phyloP scores from a whole-genome alignment of 306 rosid species.

The Prunus fruticosa region DNA sequence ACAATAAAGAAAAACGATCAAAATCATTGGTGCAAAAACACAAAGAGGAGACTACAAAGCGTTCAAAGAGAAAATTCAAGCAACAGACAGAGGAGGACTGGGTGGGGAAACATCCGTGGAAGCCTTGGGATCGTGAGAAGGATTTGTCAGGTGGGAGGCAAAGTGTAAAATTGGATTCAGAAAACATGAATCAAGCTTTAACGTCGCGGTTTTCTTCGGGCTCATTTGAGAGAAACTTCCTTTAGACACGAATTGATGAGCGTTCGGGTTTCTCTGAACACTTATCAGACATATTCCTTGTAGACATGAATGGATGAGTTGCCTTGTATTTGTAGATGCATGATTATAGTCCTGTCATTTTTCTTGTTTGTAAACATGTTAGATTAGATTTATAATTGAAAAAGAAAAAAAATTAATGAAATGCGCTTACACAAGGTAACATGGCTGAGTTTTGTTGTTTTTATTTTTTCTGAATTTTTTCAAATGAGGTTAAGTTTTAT shows the following conservation, averaged over 20 bases:
- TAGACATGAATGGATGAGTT: slow-evolving; percentile 19
- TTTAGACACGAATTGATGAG: slow-evolving; percentile 27
- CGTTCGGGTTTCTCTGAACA: too few relatives aligned
- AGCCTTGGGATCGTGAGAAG: slow-evolving; percentile 97
- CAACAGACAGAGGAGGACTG: slow-evolving; percentile 61
- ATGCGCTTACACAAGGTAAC: too few relatives aligned
- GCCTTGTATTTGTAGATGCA: neutral
- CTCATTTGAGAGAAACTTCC: slow-evolving; percentile 77
- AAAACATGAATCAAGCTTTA: slow-evolving; percentile 66
- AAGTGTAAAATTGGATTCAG: slow-evolving; percentile 61
- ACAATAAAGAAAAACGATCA: slow-evolving; percentile 72
- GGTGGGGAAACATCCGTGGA: slow-evolving; percentile 94
- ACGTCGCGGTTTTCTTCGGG: slow-evolving; percentile 82
- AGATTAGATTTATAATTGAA: too few relatives aligned
- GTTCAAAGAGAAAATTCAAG: slow-evolving; percentile 58
- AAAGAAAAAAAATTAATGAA: too few relatives aligned
- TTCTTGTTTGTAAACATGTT: too few relatives aligned
- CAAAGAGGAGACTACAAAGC: slow-evolving; percentile 50
- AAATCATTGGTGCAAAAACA: slow-evolving; percentile 75
- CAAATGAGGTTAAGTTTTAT: too few relatives aligned
- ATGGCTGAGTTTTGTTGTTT: too few relatives aligned
- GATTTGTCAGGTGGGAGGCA: slow-evolving; percentile 81
- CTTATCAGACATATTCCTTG: slow-evolving; percentile 64
- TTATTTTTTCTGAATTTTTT: too few relatives aligned
- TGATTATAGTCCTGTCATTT: too few relatives aligned